Conservation (phyloP, 2,329 filamentous ascomycete species). For the Orbilia ellipsospora region DNA sequence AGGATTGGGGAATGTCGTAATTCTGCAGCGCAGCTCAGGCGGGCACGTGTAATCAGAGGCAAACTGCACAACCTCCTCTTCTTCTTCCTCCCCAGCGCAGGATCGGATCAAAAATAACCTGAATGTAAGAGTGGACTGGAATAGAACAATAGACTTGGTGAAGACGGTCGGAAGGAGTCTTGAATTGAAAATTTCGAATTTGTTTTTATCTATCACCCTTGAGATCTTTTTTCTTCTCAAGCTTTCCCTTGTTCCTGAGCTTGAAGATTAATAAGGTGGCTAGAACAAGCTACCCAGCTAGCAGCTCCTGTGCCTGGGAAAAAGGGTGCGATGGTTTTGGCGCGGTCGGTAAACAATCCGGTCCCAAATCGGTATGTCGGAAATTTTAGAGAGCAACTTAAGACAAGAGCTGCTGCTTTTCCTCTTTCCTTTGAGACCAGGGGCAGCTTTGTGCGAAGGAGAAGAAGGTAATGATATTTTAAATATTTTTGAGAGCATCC, state of each 20-base stretch:
- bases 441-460: not conserved
- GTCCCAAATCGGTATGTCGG: slow-evolving; percentile 35
- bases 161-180: too few species aligned
- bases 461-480: not conserved
- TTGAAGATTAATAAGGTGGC: slow-evolving; percentile 8
- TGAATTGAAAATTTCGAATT: too few species aligned
- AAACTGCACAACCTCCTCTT: too few species aligned
- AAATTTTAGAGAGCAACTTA: slow-evolving; percentile 10
- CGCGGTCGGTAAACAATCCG: slow-evolving; percentile 25
- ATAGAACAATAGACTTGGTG: too few species aligned
- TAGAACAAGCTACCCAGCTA: slow-evolving; percentile 17
- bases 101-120: too few species aligned
- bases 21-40: slow-evolving; percentile 18
- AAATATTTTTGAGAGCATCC: too few species aligned
- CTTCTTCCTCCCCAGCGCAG: too few species aligned
- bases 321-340: slow-evolving; percentile 21
- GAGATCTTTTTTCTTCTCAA: too few species aligned
- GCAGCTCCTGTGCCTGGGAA: too few species aligned
- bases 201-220: too few species aligned
- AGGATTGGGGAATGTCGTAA: slow-evolving; percentile 36
- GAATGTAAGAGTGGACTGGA: too few species aligned
- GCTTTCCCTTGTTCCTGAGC: slow-evolving; percentile 8
- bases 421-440: not conserved
- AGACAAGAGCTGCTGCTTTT: too few species aligned
- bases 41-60: slow-evolving; percentile 15